A percentile compares a stretch with the other conserved stretches of the same genome.
Evolutionary conservation across 495 filamentous ascomycete genomes (phyloP).

Genomic region (Elaphomyces granulatus): DNA sequence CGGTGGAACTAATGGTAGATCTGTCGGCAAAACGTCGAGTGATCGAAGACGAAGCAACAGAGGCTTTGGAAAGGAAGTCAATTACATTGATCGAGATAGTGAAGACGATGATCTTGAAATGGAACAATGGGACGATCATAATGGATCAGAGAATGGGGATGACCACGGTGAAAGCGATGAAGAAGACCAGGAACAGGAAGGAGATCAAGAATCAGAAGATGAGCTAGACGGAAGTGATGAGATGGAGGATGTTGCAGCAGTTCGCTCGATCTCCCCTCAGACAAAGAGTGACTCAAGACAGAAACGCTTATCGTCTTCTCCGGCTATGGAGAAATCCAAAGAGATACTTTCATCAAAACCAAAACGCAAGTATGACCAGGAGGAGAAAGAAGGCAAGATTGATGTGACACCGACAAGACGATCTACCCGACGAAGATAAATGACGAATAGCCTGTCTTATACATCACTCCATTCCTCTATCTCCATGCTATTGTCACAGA

Average conservation of each 20-base stretch:
- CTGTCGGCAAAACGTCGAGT: conserved; percentile 12
- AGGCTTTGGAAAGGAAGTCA: conserved; percentile 20
- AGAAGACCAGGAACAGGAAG: conserved; percentile 14
- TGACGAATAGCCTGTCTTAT: background rate
- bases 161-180: conserved; percentile 16
- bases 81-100: conserved; percentile 42
- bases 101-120: conserved; percentile 45
- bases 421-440: conserved; percentile 25
- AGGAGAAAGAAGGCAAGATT: conserved; percentile 9
- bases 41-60: conserved; percentile 30
- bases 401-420: conserved; percentile 24
- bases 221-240: conserved; percentile 15
- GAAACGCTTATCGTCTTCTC: conserved; percentile 12
- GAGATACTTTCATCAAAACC: too few relatives aligned
- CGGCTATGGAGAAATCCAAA: conserved; percentile 13
- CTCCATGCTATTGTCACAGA: background rate
- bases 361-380: conserved; percentile 7
- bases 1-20: conserved; percentile 13
- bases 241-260: conserved; percentile 9
- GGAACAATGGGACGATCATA: conserved; percentile 25
- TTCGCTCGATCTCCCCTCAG: conserved; percentile 7
- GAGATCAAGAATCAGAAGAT: conserved; percentile 10
- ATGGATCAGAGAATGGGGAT: conserved; percentile 11
- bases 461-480: background rate
- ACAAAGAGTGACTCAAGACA: background rate